Conservation (phyloP, 495 filamentous ascomycete species). For the Neurospora africana region DNA sequence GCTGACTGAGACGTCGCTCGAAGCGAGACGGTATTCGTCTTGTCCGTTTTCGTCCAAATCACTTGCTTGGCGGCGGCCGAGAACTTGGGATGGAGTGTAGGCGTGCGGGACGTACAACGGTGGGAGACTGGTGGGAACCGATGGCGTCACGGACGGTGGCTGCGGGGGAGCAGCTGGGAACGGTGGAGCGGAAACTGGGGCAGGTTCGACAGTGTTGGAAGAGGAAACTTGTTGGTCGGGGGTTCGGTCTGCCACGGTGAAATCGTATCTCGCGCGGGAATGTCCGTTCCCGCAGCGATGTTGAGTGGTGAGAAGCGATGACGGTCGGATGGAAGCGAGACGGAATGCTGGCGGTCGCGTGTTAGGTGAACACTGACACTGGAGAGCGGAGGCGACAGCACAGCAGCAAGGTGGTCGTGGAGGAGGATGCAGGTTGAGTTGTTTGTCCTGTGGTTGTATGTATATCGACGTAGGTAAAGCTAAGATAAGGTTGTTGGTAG, state of each 20-base stretch:
- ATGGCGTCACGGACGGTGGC: slow-evolving; percentile 5
- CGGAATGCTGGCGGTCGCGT: not conserved
- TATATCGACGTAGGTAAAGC: not conserved
- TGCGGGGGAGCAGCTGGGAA: slow-evolving; percentile 12
- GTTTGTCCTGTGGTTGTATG: not conserved
- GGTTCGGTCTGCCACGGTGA: slow-evolving; percentile 28
- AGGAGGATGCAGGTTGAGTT: not conserved
- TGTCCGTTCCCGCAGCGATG: slow-evolving; percentile 17
- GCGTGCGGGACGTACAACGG: slow-evolving; percentile 1
- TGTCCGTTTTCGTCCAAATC: slow-evolving; percentile 12
- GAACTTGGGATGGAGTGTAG: slow-evolving; percentile 8
- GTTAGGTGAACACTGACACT: not conserved
- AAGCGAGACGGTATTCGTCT: slow-evolving; percentile 3
- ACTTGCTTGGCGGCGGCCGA: slow-evolving; percentile 18
- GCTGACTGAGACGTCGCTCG: not conserved
- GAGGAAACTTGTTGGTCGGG: slow-evolving; percentile 17
- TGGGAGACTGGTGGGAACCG: not conserved
- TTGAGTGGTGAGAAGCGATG: slow-evolving; percentile 1
- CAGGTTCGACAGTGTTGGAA: slow-evolving; percentile 28
- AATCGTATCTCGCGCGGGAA: slow-evolving; percentile 18
- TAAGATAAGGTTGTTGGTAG: not conserved
- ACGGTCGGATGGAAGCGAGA: not conserved
- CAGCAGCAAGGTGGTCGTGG: not conserved
- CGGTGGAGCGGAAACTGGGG: slow-evolving; percentile 9
- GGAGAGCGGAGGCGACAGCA: not conserved